Conservation (phyloP, 2,329 filamentous ascomycete species). For the Botrytis pseudocinerea region DNA sequence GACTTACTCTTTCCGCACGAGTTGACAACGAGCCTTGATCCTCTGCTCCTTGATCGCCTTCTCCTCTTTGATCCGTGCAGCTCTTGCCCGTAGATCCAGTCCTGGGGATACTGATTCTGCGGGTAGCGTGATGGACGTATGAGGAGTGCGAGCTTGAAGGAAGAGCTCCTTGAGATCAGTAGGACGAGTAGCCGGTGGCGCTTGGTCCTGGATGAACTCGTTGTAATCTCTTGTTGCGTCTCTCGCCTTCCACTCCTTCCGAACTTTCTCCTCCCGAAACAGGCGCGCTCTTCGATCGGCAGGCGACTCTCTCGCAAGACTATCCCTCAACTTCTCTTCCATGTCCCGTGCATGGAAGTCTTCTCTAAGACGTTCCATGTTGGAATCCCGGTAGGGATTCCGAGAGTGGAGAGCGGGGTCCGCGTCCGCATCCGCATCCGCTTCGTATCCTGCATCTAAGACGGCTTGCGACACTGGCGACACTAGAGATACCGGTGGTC, state of each 20-base stretch:
- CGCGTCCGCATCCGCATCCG: too few relatives aligned
- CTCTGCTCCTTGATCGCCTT: neutral
- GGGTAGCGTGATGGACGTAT: accelerated
- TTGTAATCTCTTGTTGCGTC: neutral
- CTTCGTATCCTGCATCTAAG: too few relatives aligned
- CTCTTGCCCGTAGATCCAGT: neutral
- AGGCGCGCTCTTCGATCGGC: neutral
- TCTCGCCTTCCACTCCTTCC: neutral
- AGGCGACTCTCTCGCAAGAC: neutral
- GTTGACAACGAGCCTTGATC: neutral
- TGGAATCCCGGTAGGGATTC: constrained; percentile 1
- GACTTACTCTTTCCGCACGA: neutral
- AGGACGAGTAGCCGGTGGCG: neutral
- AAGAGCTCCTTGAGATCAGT: neutral
- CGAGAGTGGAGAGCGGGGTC: neutral
- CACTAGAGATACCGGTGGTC: neutral
- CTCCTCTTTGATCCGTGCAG: neutral
- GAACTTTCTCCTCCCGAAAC: neutral
- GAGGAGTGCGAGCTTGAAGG: accelerated
- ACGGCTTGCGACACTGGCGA: too few relatives aligned
- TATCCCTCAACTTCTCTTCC: neutral
- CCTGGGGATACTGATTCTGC: accelerated
- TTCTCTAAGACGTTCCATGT: neutral
- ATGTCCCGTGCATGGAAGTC: neutral
- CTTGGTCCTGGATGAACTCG: neutral